phyloP scores from a whole-genome alignment of 2,329 filamentous ascomycete genomes.

The Colletotrichum orchidophilum region DNA sequence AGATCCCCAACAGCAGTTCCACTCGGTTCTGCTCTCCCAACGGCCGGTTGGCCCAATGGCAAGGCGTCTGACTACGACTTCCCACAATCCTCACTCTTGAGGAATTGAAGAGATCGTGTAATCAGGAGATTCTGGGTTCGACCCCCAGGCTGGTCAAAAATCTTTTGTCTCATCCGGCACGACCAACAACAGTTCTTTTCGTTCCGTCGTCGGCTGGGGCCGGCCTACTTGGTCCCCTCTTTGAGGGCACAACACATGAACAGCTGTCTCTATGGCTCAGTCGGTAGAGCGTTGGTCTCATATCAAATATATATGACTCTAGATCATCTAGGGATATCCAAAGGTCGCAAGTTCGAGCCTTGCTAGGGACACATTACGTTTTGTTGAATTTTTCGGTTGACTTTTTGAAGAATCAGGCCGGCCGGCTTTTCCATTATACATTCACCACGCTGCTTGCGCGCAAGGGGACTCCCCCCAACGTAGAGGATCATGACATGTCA shows the following conservation, averaged over 20 bases:
- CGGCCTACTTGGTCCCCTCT: not conserved
- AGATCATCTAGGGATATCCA: slow-evolving; percentile 11
- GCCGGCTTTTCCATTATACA: too few species aligned
- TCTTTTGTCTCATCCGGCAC: not conserved
- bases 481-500: not conserved
- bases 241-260: rapidly evolving
- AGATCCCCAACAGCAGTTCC: not conserved
- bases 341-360: slow-evolving; percentile 27
- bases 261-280: slow-evolving; percentile 7
- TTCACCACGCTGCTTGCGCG: too few species aligned
- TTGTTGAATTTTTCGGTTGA: not conserved
- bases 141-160: slow-evolving; percentile 33
- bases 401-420: not conserved
- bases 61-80: slow-evolving; percentile 54
- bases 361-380: slow-evolving; percentile 8
- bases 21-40: not conserved
- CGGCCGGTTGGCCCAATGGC: slow-evolving; percentile 47
- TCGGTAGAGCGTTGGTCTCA: slow-evolving; percentile 11
- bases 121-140: slow-evolving; percentile 35
- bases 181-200: not conserved
- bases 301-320: not conserved
- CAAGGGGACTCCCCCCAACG: too few species aligned
- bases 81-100: rapidly evolving
- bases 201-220: too few species aligned
- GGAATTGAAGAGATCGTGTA: not conserved